phyloP scores from a whole-genome alignment of 441 rosid species.

The Cnidoscolus chayamansa region DNA sequence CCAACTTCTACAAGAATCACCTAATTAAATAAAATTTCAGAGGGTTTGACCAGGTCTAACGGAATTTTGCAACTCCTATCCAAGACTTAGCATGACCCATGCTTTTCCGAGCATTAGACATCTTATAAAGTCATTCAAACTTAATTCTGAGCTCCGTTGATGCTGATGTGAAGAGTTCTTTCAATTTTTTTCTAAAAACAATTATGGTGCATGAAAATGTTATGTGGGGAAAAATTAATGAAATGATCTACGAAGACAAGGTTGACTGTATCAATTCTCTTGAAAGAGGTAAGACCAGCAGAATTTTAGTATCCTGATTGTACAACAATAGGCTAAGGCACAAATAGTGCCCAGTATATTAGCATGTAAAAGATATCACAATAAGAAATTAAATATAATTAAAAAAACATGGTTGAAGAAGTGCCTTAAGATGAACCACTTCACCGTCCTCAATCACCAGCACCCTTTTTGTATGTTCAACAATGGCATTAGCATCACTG shows the following conservation, averaged over 20 bases:
- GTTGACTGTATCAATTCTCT: background rate
- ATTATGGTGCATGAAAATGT: too few relatives aligned
- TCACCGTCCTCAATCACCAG: constrained; percentile 92
- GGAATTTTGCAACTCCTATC: background rate
- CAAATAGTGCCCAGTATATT: too few relatives aligned
- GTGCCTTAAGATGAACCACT: constrained; percentile 92
- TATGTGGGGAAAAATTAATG: background rate
- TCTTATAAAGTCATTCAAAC: background rate
- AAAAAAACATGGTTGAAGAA: background rate
- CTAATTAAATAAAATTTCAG: background rate
- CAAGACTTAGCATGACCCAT: background rate
- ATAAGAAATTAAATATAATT: constrained; percentile 6
- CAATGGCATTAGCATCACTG: constrained; percentile 85
- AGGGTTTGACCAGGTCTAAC: background rate
- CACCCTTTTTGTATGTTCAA: constrained; percentile 91
- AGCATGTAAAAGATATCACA: background rate
- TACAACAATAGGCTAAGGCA: too few relatives aligned
- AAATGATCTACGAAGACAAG: background rate
- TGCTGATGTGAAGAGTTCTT: background rate
- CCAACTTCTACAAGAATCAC: background rate
- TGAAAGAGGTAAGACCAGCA: background rate
- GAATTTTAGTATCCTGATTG: background rate
- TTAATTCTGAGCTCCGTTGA: background rate
- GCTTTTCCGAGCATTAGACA: background rate
- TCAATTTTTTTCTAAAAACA: constrained; percentile 1